A percentile compares a stretch with the other conserved stretches of the same genome.
Conservation (phyloP, 164 flowering plant genomes). For the Chimonanthus praecox region DNA sequence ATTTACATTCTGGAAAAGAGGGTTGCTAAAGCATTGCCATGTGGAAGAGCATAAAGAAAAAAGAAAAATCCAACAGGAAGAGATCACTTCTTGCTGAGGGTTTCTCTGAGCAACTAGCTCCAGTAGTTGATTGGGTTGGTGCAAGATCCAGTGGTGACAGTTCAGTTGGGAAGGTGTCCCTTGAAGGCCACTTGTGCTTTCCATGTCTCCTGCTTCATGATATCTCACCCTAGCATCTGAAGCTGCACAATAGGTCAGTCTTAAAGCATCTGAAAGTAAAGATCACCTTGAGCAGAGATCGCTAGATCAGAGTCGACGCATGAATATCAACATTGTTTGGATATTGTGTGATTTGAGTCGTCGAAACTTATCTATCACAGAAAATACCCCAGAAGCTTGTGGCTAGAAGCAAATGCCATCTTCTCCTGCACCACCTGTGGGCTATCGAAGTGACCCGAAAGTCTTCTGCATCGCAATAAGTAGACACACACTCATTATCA, state of each 20-base stretch:
- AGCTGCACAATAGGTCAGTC: background rate
- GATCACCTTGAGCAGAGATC: background rate
- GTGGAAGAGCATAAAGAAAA: background rate
- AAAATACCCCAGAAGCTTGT: slow-evolving; percentile 5
- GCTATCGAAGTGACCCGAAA: slow-evolving; percentile 10
- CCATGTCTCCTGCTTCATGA: background rate
- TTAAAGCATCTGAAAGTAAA: background rate
- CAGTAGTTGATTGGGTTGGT: too few relatives aligned
- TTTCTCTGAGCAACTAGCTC: too few relatives aligned
- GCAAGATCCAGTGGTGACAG: background rate
- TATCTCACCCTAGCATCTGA: background rate
- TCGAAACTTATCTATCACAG: slow-evolving; percentile 11
- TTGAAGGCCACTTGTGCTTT: background rate
- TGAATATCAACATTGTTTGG: background rate
- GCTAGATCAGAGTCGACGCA: background rate
- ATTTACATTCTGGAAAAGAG: background rate
- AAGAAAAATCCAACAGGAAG: background rate
- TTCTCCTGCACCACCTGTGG: slow-evolving; percentile 2
- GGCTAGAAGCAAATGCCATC: background rate
- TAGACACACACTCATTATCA: slow-evolving; percentile 3
- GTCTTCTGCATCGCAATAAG: slow-evolving; percentile 6
- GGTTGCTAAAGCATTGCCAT: background rate
- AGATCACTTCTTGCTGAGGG: background rate
- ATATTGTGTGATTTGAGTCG: slow-evolving; percentile 4
- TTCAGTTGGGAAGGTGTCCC: background rate